phyloP scores from a whole-genome alignment of 169 alveolate species.

The Plasmodium coatneyi region DNA sequence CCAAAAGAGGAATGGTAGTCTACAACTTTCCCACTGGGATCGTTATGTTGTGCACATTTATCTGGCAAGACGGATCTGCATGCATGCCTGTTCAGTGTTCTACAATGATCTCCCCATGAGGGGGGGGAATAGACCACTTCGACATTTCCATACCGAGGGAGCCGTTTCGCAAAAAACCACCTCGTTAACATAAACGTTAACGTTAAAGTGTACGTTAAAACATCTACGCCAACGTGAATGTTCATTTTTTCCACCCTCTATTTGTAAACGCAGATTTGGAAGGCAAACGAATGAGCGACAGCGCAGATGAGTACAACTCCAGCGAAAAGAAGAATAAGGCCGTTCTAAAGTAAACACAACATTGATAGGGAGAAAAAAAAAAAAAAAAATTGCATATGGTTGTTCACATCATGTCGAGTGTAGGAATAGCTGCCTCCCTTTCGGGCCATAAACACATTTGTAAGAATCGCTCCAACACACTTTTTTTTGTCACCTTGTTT shows the following conservation, averaged over 20 bases:
- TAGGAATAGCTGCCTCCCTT: not conserved
- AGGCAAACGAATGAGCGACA: not conserved
- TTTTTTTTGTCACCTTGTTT: not conserved
- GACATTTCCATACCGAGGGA: no score
- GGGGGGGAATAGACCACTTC: not conserved
- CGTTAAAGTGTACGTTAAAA: no score
- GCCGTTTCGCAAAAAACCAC: no score
- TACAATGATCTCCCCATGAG: not conserved
- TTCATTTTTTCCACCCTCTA: not conserved
- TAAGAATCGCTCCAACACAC: not conserved
- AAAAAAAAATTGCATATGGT: not conserved
- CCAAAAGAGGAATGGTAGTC: not conserved
- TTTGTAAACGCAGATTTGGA: constrained; percentile 11
- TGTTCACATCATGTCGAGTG: not conserved
- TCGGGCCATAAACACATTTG: not conserved
- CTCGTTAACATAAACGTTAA: not conserved
- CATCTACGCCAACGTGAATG: not conserved
- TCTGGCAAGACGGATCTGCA: not conserved
- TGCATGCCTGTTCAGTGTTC: not conserved
- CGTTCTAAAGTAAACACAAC: constrained; percentile 33
- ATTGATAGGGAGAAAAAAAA: not conserved
- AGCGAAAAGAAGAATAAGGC: constrained; percentile 63
- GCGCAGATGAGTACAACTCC: constrained; percentile 12
- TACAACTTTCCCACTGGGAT: not conserved
- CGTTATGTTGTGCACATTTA: not conserved